Evolutionary conservation across 192 early-diverging fungal species (phyloP).

Genomic region (Coemansia sp.): DNA sequence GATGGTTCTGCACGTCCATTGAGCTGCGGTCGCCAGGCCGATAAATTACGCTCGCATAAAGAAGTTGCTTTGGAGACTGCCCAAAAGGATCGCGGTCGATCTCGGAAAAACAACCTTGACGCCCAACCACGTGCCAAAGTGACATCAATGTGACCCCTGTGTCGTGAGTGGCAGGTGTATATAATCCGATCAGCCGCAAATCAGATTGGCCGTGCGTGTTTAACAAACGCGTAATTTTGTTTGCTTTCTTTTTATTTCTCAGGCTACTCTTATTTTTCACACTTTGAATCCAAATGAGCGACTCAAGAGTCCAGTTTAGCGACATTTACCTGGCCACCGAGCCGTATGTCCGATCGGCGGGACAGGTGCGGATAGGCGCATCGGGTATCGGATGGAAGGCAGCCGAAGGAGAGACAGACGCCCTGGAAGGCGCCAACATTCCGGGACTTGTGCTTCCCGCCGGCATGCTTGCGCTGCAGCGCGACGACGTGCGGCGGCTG

Average conservation of each 20-base stretch:
- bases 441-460: conserved; percentile 28
- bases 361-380: conserved; percentile 49
- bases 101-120: no score
- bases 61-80: no score
- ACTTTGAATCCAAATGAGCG: conserved; percentile 28
- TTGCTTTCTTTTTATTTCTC: neutral
- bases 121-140: neutral
- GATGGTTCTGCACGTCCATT: no score
- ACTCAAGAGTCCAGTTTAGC: conserved; percentile 33
- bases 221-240: neutral
- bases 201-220: no score
- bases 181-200: no score
- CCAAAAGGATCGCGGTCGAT: no score
- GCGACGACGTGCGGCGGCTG: conserved; percentile 67
- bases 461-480: conserved; percentile 49
- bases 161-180: no score
- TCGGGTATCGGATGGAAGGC: conserved; percentile 56
- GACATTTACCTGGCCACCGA: conserved; percentile 53
- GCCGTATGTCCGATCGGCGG: conserved; percentile 43
- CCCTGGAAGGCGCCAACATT: conserved; percentile 29
- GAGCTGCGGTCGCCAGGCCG: no score
- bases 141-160: neutral
- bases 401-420: conserved; percentile 47
- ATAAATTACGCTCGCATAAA: no score
- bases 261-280: neutral